Base-by-base conservation (phyloP, 2,329 filamentous ascomycete species). In the Cladophialophora bantiana region DNA sequence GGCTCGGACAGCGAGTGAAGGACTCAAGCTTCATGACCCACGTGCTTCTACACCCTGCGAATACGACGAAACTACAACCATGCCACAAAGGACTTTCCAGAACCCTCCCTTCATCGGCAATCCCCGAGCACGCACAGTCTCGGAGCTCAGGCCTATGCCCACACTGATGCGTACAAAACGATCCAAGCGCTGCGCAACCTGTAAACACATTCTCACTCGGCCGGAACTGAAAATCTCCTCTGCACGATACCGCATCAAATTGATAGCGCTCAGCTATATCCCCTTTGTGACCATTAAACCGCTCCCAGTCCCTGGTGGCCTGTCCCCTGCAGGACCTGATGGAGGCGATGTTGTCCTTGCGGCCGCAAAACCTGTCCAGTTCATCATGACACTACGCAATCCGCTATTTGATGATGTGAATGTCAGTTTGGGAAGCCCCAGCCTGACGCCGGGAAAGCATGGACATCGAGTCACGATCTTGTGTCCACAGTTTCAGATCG, bases 131-230 rank as follows among this genome's bases (percentile, higher is more conserved):
- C 87, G 86, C 6, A 94, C 95, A 75, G 80, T 87, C 1, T 85
- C 89, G 61, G 88, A 94, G 20, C 86, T 98, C 4, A 89, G 92
- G 34, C 95, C 95, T 0, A 85, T 94, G 13, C 90, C 94, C 0
- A 90, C 91, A 15, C 85, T 96, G 1, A 87, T 99, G 13, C 90
- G 93, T 64, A 96, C 94, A 0, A 97, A 97, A 76, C 90, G 94
- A 42, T 93, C 93, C 20, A 98, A 97, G 81, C 92, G 95, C 54
- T 99, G 95, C 78, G 90, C 92, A 59, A 86, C 90, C 10, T 99
- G 95, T 80, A 90, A 95, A 12, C 94, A 98, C 80, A 97, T 98
- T 76, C 90, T 99, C 73, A 91, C 93, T 68, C 96, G 96, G 77
- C 95, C 94, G 13, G 95, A 99, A 79, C 87, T 89, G 66, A 99